Evolutionary conservation across 2,329 filamentous ascomycete species (phyloP).

Genomic region (Truncatella angustata): DNA sequence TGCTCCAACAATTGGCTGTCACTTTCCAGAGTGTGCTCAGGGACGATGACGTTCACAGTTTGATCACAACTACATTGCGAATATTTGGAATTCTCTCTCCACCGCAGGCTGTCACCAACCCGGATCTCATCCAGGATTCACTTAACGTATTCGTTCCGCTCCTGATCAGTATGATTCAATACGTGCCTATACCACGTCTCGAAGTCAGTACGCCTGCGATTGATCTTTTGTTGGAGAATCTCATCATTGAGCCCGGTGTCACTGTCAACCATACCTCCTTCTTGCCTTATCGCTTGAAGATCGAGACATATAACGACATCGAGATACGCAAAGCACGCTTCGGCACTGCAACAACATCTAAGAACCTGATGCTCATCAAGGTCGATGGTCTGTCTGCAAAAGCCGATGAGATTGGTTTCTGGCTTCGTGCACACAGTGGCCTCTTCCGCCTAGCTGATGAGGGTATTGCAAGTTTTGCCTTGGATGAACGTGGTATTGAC

Average conservation of each 20-base stretch:
- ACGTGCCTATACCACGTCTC: conserved; percentile 85
- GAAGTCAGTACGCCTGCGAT: conserved; percentile 81
- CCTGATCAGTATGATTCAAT: conserved; percentile 74
- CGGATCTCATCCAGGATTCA: conserved; percentile 70
- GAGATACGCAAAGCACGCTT: conserved; percentile 78
- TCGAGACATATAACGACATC: conserved; percentile 83
- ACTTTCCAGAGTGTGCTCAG: conserved; percentile 68
- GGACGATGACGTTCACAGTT: conserved; percentile 69
- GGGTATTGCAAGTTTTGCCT: conserved; percentile 79
- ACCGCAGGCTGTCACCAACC: conserved; percentile 60
- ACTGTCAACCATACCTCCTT: conserved; percentile 87
- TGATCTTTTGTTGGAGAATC: conserved; percentile 84
- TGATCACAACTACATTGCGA: conserved; percentile 65
- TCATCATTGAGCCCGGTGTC: conserved; percentile 83
- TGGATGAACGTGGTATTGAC: conserved; percentile 86
- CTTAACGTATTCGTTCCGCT: conserved; percentile 80
- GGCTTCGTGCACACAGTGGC: conserved; percentile 76
- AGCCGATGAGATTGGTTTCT: conserved; percentile 87
- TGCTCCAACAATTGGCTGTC: conserved; percentile 66
- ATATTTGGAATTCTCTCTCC: conserved; percentile 71
- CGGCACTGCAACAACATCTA: conserved; percentile 63
- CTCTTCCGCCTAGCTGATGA: conserved; percentile 74
- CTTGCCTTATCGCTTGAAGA: conserved; percentile 76
- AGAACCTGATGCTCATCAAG: conserved; percentile 73
- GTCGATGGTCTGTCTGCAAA: conserved; percentile 80